phyloP scores from a whole-genome alignment of 208 protist genomes.

The Crithidia expoeki region DNA sequence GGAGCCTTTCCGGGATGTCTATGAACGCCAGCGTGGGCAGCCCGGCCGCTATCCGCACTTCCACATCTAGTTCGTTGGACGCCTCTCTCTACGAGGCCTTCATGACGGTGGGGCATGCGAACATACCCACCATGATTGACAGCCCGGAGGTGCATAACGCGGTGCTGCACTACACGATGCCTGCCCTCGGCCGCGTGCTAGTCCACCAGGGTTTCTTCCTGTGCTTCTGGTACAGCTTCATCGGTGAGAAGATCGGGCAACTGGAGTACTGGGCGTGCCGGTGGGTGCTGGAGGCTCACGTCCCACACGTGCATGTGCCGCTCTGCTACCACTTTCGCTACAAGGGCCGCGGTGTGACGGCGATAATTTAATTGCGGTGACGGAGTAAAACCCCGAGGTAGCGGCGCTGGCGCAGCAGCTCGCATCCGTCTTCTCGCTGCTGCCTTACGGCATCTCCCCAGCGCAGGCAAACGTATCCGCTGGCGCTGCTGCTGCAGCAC shows the following conservation, averaged over 20 bases:
- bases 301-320: constrained; percentile 50
- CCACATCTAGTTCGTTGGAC: constrained; percentile 1
- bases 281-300: constrained; percentile 44
- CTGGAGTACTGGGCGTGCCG: constrained; percentile 54
- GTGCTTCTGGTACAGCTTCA: constrained; percentile 48
- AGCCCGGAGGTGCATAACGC: constrained; percentile 25
- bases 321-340: constrained; percentile 57
- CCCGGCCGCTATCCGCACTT: neutral
- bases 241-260: constrained; percentile 45
- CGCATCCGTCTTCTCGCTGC: constrained; percentile 45
- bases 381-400: constrained; percentile 54
- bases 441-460: constrained; percentile 32
- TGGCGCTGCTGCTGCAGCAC: neutral
- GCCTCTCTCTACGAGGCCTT: constrained; percentile 12
- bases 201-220: constrained; percentile 55
- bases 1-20: neutral
- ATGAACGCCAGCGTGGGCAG: constrained; percentile 19
- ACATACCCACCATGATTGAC: constrained; percentile 24
- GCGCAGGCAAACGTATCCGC: constrained; percentile 3
- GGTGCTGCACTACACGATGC: constrained; percentile 41
- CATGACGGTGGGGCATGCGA: constrained; percentile 8
- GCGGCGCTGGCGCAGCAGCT: constrained; percentile 51
- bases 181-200: constrained; percentile 40
- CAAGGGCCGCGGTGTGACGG: constrained; percentile 55
- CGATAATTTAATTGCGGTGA: constrained; percentile 37